A percentile compares a stretch with the other conserved stretches of the same genome.
Conservation (phyloP, 2,329 filamentous ascomycete genomes). For the Thelonectria rubi region DNA sequence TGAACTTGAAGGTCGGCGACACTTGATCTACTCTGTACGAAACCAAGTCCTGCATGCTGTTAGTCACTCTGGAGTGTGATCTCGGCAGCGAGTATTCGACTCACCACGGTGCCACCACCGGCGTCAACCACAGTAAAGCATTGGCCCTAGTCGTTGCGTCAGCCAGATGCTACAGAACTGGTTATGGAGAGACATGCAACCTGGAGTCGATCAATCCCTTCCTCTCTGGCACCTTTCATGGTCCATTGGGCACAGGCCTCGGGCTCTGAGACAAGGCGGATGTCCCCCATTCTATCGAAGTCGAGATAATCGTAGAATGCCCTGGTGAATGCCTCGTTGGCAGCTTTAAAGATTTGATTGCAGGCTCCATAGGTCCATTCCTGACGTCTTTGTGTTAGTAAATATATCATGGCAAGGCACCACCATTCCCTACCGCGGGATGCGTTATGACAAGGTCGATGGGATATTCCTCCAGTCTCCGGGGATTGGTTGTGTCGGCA, state of each 20-base stretch:
- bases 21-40: background rate
- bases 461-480: background rate
- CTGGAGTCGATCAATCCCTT: background rate
- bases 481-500: background rate
- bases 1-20: background rate
- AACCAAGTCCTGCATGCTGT: background rate
- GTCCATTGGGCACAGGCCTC: conserved; percentile 16
- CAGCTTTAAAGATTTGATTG: background rate
- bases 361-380: conserved; percentile 3
- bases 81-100: background rate
- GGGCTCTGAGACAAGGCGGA: conserved; percentile 8
- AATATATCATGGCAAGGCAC: background rate
- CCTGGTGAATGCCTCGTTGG: background rate
- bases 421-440: background rate
- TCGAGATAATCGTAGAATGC: background rate
- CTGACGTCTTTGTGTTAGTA: background rate
- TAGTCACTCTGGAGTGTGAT: background rate
- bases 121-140: conserved; percentile 17
- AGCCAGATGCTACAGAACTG: background rate
- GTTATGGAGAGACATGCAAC: background rate
- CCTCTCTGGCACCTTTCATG: background rate
- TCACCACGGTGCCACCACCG: conserved; percentile 18
- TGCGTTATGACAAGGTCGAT: conserved; percentile 5
- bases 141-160: background rate
- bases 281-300: background rate